Evolutionary conservation across 169 alveolate genomes (phyloP), one percentile per base, ranked within the genome.

Genomic region (Babesia caballi): DNA sequence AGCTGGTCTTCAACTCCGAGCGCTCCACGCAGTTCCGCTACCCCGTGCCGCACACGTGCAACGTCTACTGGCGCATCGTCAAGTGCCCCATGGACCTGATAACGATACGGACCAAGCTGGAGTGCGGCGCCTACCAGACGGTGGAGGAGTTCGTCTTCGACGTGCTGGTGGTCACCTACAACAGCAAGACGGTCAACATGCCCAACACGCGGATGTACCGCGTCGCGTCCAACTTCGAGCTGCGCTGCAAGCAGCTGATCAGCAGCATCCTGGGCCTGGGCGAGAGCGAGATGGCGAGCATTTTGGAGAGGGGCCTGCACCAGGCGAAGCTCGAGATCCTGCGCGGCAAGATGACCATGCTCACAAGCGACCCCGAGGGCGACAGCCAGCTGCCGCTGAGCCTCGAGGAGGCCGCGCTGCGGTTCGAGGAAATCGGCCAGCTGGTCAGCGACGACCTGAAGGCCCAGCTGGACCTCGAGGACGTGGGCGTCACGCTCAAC

Each of bases 61-160:
- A 78, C 27, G 60, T 82, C 17, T 90, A 86, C 63, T 86, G 93
- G 93, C 74, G 94, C 15, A 56, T 90, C 17, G 94, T 90, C 19
- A 80, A 70, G 56, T 61, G 80, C 28, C 94, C 94, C 23, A 90
- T 90, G 91, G 76, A 84, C 53, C 73, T 90, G 23, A 52, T 66
- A 33, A 84, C 85, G 30, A 78, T 90, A 60, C 70, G 66, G 53
- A 68, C 58, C 49, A 83, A 83, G 87, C 81, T 80, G 63, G 84
- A 85, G 46, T 53, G 42, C 6, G 30, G 69, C 36, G 33, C 46
- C 49, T 85, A 85, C 69, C 36, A 57, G 44, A 68, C 74, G 9
- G 59, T 81, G n/a, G 70, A 49, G 17, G 90, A 85, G 27, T 85
- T 85, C 40, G 44, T 82, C 27, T 81, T 74, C 32, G 92, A 85